Evolutionary conservation across 805 yeast genomes (phyloP), one percentile per base, ranked within the genome.

Genomic region (Lipomyces chichibuensis): DNA sequence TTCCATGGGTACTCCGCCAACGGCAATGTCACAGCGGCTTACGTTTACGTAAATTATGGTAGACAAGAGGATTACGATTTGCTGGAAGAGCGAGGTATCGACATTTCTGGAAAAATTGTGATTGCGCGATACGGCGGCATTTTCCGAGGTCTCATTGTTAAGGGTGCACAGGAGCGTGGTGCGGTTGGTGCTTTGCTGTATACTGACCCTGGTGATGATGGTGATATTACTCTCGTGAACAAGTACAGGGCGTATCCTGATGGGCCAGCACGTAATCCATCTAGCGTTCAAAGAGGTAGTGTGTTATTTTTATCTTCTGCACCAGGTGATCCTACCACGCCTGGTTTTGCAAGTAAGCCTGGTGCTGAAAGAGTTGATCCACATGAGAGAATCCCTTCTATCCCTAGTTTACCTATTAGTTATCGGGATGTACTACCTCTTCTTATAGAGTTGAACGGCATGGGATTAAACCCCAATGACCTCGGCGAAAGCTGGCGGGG

Each of bases 251-350:
- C 91, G 1, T 90, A 90, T 72, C 96, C 95, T 1, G 76, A 85
- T 1, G 95, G 95, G 1, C 89, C 89, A 0, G 92, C 93, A 0
- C 82, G 95, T 69, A 87, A 90, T 74, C 93, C 93, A 49, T 84
- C 89, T 6, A 80, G 89, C 14, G 88, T 90, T 37, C 93, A 90
- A 79, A 82, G 95, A 72, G 95, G 95, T 0, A 86, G 91, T 55
- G 90, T 88, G 3, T 86, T 84, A 75, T 89, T 84, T 74, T 77
- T 88, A 39, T 82, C 89, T 3, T 76, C 76, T 59, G 79, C 81
- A 3, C 92, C 93, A 0, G 95, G 95, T 43, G 95, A 89, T 74
- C 95, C 95, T 20, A 84, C 92, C 0, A 86, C 92, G 1, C 92
- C 92, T 0, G 91, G 89, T 2, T 84, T 82, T 69, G 84, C 89